Percentiles rank a stretch among this genome's conserved stretches.
phyloP scores from a whole-genome alignment of 192 early-diverging fungal species.

The Phycomyces blakesleeanus region DNA sequence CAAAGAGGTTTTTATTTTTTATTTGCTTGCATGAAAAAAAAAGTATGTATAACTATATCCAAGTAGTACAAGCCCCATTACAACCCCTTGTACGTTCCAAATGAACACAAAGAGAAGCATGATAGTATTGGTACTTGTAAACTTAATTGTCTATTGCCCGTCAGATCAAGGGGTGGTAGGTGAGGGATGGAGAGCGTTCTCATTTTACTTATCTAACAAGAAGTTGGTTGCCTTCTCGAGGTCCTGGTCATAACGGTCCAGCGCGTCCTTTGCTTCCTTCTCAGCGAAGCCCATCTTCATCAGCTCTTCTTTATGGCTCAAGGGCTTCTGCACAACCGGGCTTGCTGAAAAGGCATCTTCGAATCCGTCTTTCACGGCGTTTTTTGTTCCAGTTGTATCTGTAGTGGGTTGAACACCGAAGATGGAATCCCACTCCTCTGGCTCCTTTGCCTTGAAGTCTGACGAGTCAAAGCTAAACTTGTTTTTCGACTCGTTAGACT shows the following conservation, averaged over 20 bases:
- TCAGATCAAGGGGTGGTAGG: no score
- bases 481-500: background rate
- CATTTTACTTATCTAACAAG: constrained; percentile 51
- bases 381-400: background rate
- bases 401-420: background rate
- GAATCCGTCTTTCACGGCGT: background rate
- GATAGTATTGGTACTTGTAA: no score
- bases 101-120: no score
- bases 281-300: constrained; percentile 66
- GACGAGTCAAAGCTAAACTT: background rate
- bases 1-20: no score
- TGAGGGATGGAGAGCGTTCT: no score
- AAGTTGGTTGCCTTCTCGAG: constrained; percentile 68
- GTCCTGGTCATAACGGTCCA: constrained; percentile 69
- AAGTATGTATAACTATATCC: no score
- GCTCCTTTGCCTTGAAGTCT: background rate
- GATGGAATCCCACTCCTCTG: constrained; percentile 29
- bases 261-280: constrained; percentile 62
- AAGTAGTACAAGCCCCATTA: no score
- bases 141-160: no score
- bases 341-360: constrained; percentile 27
- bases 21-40: no score
- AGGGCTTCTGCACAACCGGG: background rate
- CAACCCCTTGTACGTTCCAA: no score
- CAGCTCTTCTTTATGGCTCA: constrained; percentile 40